Conservation (phyloP, 805 yeast genomes). For the Hanseniaspora lindneri region DNA sequence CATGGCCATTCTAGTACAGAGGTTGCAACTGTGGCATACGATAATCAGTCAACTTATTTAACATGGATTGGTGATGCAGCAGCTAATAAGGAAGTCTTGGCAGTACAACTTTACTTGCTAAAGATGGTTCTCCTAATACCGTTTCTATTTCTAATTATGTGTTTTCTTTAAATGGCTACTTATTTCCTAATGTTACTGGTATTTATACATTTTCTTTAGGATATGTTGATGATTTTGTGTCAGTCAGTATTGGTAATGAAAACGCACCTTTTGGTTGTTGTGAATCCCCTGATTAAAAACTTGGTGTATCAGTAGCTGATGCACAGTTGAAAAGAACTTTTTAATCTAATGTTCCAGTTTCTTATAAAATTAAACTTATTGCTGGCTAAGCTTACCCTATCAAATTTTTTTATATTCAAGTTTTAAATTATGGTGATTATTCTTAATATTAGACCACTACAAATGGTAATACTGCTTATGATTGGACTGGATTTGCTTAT, state of each 20-base stretch:
- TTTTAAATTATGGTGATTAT: slow-evolving; percentile 16
- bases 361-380: slow-evolving; percentile 17
- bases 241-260: slow-evolving; percentile 4
- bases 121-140: background rate
- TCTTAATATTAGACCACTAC: slow-evolving; percentile 20
- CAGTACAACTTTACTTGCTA: background rate
- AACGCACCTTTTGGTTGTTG: background rate
- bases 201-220: background rate
- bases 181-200: slow-evolving; percentile 4
- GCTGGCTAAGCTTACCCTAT: slow-evolving; percentile 26
- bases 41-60: background rate
- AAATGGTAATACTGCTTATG: slow-evolving; percentile 17
- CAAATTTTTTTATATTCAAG: slow-evolving; percentile 22
- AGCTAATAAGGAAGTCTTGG: background rate
- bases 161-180: background rate
- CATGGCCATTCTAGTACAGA: background rate
- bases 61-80: background rate
- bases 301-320: background rate
- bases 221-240: background rate
- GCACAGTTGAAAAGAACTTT: background rate
- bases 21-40: background rate
- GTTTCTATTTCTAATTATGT: no score
- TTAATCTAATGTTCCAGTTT: background rate
- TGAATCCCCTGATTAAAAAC: background rate
- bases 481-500: no score